Conservation (phyloP, 345 rosid genomes). For the Ceriops zippeliana region DNA sequence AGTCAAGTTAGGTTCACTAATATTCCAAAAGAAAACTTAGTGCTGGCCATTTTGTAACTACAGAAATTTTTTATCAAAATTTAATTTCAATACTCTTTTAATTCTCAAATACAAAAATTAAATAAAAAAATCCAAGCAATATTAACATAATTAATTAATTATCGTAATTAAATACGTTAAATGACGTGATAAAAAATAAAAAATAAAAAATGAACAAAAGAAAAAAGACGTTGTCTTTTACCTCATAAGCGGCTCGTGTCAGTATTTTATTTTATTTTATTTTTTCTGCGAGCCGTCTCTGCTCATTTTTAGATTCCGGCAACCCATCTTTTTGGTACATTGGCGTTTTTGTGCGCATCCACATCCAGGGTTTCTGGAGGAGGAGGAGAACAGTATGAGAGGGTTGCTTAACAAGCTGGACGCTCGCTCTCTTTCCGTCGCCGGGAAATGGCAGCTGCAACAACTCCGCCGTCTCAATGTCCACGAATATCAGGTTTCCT, state of each 20-base stretch:
- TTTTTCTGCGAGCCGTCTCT: neutral
- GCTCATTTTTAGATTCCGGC: conserved; percentile 18
- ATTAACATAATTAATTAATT: too few relatives aligned
- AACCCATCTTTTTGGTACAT: neutral
- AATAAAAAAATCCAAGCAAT: too few relatives aligned
- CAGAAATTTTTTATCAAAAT: too few relatives aligned
- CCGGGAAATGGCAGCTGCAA: conserved; percentile 84
- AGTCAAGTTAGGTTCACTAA: too few relatives aligned
- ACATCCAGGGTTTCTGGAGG: neutral
- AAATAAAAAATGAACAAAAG: neutral
- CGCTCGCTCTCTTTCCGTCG: conserved; percentile 69
- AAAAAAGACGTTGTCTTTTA: neutral
- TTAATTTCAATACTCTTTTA: too few relatives aligned
- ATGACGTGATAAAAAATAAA: neutral
- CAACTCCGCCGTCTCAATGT: conserved; percentile 98
- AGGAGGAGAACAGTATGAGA: conserved; percentile 46
- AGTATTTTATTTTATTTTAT: too few relatives aligned
- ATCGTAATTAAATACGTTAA: too few relatives aligned
- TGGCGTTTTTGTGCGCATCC: neutral
- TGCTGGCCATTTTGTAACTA: too few relatives aligned
- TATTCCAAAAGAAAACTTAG: too few relatives aligned
- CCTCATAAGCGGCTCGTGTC: neutral
- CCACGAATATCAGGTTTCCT: conserved; percentile 87
- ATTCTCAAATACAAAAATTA: too few relatives aligned
- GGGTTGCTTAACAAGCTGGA: conserved; percentile 72